Evolutionary conservation across 176 grass and related monocot species (phyloP), one percentile per base, ranked within the genome.

Genomic region (Zoysia japonica): DNA sequence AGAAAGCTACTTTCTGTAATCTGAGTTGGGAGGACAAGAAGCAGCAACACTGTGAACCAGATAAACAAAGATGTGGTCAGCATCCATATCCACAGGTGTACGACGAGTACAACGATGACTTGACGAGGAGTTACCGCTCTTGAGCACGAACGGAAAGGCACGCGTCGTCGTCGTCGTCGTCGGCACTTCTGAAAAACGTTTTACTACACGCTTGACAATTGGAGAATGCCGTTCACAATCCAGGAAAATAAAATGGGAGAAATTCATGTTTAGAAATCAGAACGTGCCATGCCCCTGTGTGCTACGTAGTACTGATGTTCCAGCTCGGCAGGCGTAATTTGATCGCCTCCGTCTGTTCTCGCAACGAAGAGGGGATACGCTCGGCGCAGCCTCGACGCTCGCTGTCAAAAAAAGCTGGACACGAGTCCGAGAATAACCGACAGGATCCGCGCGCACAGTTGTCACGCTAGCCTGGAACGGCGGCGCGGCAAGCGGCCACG

Each of bases 401-500:
- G 48, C 48, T 59, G 20, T 36, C n/a, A 61, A 11, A 37, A 62
- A 60, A 3, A 1, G 8, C n/a, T 53, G 13, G 8, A 50, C 2
- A 11, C 48, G 12, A 10, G 57, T 10, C 61, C 9, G 6, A 48
- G 36, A 40, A 42, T 60, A 61, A 48, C 53, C 11, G 43, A 6
- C 38, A 14, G 59, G 81, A 41, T 51, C 54, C 38, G 15, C 46
- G 42, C 7, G 49, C 12, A 54, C 38, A 79, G 36, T 48, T 70
- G 75, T 71, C 67, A 16, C 35, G 38, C 7, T 47, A 14, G 0
- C 67, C 75, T 4, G 57, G 38, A 65, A 46, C 56, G 57, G 56
- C 57, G 84, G 77, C 61, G 76, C 2, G 68, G 61, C 47, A 66
- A 79, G 1, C 76, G 49, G 60, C 5, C 12, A 19, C 35, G 76